Evolutionary conservation across 192 early-diverging fungal species (phyloP).

Genomic region (Funneliformis geosporum): DNA sequence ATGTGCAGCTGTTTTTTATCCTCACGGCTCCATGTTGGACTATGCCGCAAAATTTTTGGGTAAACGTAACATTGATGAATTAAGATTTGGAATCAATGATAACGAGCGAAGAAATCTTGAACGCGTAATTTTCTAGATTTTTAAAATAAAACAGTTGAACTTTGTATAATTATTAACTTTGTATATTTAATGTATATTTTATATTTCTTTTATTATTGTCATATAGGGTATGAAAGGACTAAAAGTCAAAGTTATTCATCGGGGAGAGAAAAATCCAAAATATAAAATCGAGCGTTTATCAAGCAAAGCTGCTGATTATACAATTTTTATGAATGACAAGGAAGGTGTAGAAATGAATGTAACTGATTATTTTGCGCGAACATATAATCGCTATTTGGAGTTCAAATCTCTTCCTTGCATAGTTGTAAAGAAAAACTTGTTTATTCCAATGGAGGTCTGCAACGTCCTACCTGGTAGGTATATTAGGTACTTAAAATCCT

Average conservation of each 20-base stretch:
- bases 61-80: neutral
- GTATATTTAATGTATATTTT: neutral
- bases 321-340: constrained; percentile 64
- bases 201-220: neutral
- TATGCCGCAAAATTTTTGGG: neutral
- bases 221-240: constrained; percentile 49
- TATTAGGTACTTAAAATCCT: neutral
- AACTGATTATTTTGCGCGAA: constrained; percentile 67
- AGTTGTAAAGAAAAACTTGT: constrained; percentile 5
- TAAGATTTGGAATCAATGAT: neutral
- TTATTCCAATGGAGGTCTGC: constrained; percentile 24
- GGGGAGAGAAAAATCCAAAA: constrained; percentile 68
- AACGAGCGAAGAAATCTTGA: neutral
- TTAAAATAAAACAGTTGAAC: neutral
- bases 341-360: constrained; percentile 66
- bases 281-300: constrained; percentile 74
- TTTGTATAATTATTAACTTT: neutral
- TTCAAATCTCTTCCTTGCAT: constrained; percentile 14
- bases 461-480: constrained; percentile 7
- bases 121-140: neutral
- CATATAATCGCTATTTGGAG: constrained; percentile 68
- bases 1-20: constrained; percentile 14
- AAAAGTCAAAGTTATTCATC: constrained; percentile 59
- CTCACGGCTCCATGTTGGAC: neutral
- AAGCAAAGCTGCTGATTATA: constrained; percentile 61